Conservation (phyloP, 2,329 filamentous ascomycete genomes). For the Trichoderma atroviride region DNA sequence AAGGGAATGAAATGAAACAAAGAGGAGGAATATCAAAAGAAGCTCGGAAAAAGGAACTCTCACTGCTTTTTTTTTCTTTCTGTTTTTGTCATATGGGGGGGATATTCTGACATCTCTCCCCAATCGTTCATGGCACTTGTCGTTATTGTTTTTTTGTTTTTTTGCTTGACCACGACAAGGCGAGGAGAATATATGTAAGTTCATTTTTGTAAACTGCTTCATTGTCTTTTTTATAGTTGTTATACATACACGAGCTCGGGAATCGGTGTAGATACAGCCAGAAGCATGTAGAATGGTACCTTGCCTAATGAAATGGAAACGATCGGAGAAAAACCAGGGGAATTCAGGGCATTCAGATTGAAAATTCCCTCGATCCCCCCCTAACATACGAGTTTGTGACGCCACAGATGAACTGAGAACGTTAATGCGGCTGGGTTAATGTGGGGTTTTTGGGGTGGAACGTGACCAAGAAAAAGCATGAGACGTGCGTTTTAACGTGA, state of each 20-base stretch:
- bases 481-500: constrained; percentile 6
- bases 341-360: background rate
- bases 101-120: background rate
- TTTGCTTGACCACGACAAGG: background rate
- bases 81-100: background rate
- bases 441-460: background rate
- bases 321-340: background rate
- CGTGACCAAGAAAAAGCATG: background rate
- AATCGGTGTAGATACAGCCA: constrained; percentile 10
- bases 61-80: background rate
- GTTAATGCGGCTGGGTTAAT: background rate
- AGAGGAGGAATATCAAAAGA: background rate
- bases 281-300: constrained; percentile 13
- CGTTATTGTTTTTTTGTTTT: background rate
- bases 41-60: background rate
- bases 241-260: background rate
- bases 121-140: background rate
- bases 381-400: constrained; percentile 18
- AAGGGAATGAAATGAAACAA: background rate
- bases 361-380: background rate
- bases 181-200: background rate
- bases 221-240: background rate
- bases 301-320: background rate
- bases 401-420: constrained; percentile 17
- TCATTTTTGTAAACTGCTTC: background rate